Evolutionary conservation across 345 rosid genomes (phyloP).

Genomic region (Salix koriyanagi): DNA sequence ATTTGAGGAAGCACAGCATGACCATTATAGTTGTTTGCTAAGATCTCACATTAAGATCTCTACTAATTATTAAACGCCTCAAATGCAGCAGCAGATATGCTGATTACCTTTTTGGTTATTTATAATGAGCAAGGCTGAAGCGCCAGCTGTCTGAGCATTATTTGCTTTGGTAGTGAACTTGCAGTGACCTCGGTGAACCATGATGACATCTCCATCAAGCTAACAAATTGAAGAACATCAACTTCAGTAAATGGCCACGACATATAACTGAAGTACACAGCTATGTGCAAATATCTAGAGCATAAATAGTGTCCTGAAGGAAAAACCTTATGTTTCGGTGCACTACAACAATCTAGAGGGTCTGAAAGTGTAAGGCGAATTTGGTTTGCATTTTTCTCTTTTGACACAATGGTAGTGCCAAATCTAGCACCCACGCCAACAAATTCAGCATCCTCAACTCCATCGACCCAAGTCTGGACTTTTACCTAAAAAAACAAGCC

Average conservation of each 20-base stretch:
- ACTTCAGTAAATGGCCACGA: slow-evolving; percentile 9
- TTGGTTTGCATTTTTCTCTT: slow-evolving; percentile 91
- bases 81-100: slow-evolving; percentile 3
- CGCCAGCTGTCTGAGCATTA: slow-evolving; percentile 82
- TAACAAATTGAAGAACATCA: slow-evolving; percentile 26
- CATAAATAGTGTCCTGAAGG: background rate
- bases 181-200: slow-evolving; percentile 93
- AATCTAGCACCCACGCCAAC: slow-evolving; percentile 98
- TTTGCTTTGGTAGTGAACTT: slow-evolving; percentile 85
- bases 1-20: background rate
- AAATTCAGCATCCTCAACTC: slow-evolving; percentile 68
- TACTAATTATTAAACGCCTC: background rate
- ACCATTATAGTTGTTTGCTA: background rate
- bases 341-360: slow-evolving; percentile 78
- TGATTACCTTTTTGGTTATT: slow-evolving; percentile 80
- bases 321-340: slow-evolving; percentile 65
- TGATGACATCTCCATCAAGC: slow-evolving; percentile 71
- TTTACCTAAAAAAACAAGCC: slow-evolving; percentile 48
- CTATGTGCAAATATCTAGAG: background rate
- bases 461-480: slow-evolving; percentile 94
- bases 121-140: slow-evolving; percentile 84
- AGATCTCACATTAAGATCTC: background rate
- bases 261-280: background rate
- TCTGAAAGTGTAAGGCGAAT: slow-evolving; percentile 65
- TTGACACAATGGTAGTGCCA: slow-evolving; percentile 71